These are phyloP conservation scores for Lachancea thermotolerans DNA, from an alignment of 805 yeast genomes.

Conservation along the genomic window DNA sequence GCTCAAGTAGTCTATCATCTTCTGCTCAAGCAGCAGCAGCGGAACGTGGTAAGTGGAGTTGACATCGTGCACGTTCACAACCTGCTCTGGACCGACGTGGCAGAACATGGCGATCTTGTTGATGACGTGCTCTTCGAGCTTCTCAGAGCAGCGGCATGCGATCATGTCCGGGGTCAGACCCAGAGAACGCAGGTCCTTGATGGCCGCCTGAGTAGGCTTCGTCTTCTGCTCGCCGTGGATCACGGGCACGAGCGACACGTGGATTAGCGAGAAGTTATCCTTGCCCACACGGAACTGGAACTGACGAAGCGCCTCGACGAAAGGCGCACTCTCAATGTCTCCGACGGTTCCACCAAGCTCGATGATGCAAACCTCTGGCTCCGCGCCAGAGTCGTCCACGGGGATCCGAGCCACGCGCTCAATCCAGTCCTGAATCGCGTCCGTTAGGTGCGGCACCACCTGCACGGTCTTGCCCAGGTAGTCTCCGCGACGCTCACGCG, in stretches of 20 bases:
- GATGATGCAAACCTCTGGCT: conserved; percentile 93
- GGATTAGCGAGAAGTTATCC: conserved; percentile 91
- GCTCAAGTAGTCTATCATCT: conserved; percentile 63
- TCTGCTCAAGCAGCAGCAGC: conserved; percentile 78
- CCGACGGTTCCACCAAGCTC: conserved; percentile 99
- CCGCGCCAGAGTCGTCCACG: conserved; percentile 80
- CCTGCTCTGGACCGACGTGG: conserved; percentile 98
- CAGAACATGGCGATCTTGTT: conserved; percentile 98
- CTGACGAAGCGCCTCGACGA: conserved; percentile 97
- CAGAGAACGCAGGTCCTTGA: conserved; percentile 88
- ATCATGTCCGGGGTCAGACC: conserved; percentile 95
- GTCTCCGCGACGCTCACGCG: conserved; percentile 93
- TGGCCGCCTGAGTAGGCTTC: conserved; percentile 98
- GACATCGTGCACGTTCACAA: conserved; percentile 92
- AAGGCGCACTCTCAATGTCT: conserved; percentile 97
- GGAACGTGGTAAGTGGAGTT: conserved; percentile 98
- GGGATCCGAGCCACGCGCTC: conserved; percentile 88
- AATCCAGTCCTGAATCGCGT: conserved; percentile 97
- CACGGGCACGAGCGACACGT: conserved; percentile 94
- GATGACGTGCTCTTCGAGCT: conserved; percentile 75
- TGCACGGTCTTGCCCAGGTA: conserved; percentile 99
- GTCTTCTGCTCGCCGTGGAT: conserved; percentile 99
- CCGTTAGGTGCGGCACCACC: conserved; percentile 96
- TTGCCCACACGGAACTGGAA: conserved; percentile 95
- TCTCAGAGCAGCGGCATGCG: conserved; percentile 92